Evolutionary conservation across 805 yeast genomes (phyloP).

Genomic region (Ogataea neopini): DNA sequence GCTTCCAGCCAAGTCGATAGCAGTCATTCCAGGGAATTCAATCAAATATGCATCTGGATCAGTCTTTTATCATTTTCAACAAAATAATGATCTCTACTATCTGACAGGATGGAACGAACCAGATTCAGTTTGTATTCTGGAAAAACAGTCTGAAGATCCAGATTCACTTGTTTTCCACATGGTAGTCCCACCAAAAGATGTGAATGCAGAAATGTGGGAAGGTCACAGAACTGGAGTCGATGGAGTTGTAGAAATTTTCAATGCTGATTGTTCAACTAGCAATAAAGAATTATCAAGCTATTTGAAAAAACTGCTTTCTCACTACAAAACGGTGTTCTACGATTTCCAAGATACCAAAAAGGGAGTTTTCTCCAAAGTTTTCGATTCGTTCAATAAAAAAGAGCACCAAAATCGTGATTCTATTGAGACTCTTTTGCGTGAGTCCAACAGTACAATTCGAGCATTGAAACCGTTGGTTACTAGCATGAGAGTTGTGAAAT

Average conservation of each 20-base stretch:
- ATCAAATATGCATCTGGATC: constrained; percentile 84
- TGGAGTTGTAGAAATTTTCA: constrained; percentile 81
- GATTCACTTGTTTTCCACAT: constrained; percentile 65
- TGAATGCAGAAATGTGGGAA: constrained; percentile 86
- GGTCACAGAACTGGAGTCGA: constrained; percentile 87
- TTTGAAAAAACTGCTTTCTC: constrained; percentile 47
- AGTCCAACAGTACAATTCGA: constrained; percentile 39
- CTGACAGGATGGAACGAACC: constrained; percentile 94
- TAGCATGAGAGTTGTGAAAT: constrained; percentile 66
- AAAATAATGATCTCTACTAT: constrained; percentile 84
- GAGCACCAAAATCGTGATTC: constrained; percentile 19
- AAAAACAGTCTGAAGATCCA: constrained; percentile 54
- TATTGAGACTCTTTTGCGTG: constrained; percentile 28
- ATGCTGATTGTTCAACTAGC: constrained; percentile 74
- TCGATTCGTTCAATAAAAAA: constrained; percentile 17
- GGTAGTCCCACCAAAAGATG: constrained; percentile 83
- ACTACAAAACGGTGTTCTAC: constrained; percentile 54
- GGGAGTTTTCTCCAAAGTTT: constrained; percentile 23
- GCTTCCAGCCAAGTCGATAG: constrained; percentile 65
- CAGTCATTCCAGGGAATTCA: constrained; percentile 71
- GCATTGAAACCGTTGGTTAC: constrained; percentile 47
- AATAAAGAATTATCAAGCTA: constrained; percentile 45
- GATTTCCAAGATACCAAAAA: constrained; percentile 39
- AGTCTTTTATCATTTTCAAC: constrained; percentile 91
- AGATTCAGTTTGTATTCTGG: constrained; percentile 67